Percentiles rank a stretch among this genome's conserved stretches.
Conservation (phyloP, 2,329 filamentous ascomycete species). For the Aspergillus tamarii region DNA sequence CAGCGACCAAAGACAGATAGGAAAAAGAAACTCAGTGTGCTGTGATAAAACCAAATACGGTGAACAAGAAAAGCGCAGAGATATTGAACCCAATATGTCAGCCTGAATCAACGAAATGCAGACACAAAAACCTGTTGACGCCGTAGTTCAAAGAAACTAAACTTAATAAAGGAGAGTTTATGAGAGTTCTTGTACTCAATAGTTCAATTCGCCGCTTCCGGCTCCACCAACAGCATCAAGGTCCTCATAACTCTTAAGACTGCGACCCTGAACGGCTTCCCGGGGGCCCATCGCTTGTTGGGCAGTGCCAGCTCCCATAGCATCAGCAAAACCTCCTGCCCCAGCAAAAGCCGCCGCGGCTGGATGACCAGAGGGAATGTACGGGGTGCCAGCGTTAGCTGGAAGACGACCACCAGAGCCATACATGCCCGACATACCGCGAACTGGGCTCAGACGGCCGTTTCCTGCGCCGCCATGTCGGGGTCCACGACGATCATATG, state of each 20-base stretch:
- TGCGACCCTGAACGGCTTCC: slow-evolving; percentile 89
- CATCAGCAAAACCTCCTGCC: slow-evolving; percentile 50
- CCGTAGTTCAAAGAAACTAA: slow-evolving; percentile 13
- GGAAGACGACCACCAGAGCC: slow-evolving; percentile 37
- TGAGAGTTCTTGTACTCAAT: slow-evolving; percentile 54
- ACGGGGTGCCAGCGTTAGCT: slow-evolving; percentile 33
- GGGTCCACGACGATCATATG: slow-evolving; percentile 70
- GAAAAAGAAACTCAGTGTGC: not conserved
- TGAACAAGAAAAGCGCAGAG: not conserved
- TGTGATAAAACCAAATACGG: slow-evolving; percentile 1
- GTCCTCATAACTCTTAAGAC: slow-evolving; percentile 96
- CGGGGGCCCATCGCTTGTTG: slow-evolving; percentile 77
- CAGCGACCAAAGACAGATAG: not conserved
- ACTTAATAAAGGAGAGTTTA: not conserved
- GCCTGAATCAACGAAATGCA: slow-evolving; percentile 5
- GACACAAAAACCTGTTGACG: slow-evolving; percentile 13
- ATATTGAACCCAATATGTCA: slow-evolving; percentile 8
- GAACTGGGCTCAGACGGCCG: slow-evolving; percentile 53
- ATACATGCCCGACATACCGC: slow-evolving; percentile 42
- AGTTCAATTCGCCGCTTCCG: slow-evolving; percentile 85
- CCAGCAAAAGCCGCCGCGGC: slow-evolving; percentile 43
- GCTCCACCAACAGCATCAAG: slow-evolving; percentile 79
- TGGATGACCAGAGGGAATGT: slow-evolving; percentile 45
- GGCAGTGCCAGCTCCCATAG: slow-evolving; percentile 65
- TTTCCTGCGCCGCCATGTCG: slow-evolving; percentile 53